Evolutionary conservation across 495 filamentous ascomycete genomes (phyloP).

Genomic region (Friedmanniomyces simplex): DNA sequence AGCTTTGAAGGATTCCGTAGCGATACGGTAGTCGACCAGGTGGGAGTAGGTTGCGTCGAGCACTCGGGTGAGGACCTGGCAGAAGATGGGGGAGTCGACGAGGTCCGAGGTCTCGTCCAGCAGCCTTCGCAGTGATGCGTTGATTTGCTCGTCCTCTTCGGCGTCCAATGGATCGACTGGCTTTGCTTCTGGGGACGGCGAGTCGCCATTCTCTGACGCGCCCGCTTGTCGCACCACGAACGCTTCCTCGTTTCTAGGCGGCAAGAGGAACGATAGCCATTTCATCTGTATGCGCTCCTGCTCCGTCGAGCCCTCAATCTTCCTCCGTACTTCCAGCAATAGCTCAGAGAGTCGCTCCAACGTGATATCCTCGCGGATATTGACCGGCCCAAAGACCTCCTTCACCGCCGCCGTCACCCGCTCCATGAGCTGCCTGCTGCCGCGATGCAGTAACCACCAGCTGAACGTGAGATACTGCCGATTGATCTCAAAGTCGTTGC

Average conservation of each 20-base stretch:
- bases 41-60: constrained; percentile 79
- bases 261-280: constrained; percentile 82
- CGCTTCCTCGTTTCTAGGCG: constrained; percentile 63
- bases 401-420: constrained; percentile 71
- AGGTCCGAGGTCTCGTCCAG: constrained; percentile 92
- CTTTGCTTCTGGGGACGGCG: constrained; percentile 28
- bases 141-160: constrained; percentile 25
- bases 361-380: constrained; percentile 78
- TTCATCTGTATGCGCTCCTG: constrained; percentile 41
- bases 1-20: constrained; percentile 62
- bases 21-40: constrained; percentile 68
- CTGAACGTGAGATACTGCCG: constrained; percentile 87
- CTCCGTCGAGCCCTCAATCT: constrained; percentile 68
- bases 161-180: not conserved
- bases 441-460: constrained; percentile 94
- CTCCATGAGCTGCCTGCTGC: constrained; percentile 70
- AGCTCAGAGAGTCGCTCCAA: constrained; percentile 68
- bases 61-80: constrained; percentile 68
- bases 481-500: constrained; percentile 89
- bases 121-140: constrained; percentile 64
- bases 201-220: constrained; percentile 46
- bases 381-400: constrained; percentile 73
- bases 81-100: constrained; percentile 85
- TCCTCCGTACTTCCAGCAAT: constrained; percentile 64
- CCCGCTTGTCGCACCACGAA: constrained; percentile 67